Evolutionary conservation across 768 basidiomycete genomes (phyloP), one percentile per base, ranked within the genome.

Genomic region (Paxillus involutus): DNA sequence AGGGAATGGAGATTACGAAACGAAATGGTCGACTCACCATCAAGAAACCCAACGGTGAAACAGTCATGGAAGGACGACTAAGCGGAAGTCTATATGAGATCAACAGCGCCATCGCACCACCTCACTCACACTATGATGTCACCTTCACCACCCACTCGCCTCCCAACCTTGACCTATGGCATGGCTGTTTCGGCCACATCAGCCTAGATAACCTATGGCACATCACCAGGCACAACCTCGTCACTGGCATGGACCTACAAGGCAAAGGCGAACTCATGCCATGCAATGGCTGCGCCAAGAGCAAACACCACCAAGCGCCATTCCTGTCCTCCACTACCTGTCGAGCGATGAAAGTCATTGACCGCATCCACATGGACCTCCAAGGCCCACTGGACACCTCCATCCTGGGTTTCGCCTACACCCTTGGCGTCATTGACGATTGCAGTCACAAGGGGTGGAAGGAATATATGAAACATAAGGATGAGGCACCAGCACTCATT

Each of bases 231-330:
- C 58, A 59, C 24, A 43, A 59, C 8, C 55, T 56, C 1, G 26
- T 56, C 1, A 51, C 36, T 13, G 46, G 49, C 6, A 46, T 59
- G 29, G 46, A 59, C 36, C 32, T 59, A 9, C 42, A 6, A 3
- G 49, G 58, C 8, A 48, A 47, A 0, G 52, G 49, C 0, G 43
- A 59, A 1, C 49, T 56, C 1, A 29, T 24, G 4, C 54, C 32
- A 3, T 59, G 55, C 17, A 32, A 56, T 51, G 55, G 49, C 0
- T 59, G 52, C 13, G 17, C 41, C 0, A 59, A 56, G 9, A 45
- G 54, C 21, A 59, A 59, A 53, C 54, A 56, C 44, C 58, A 56
- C 29, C 51, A 44, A 6, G 51, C 52, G 3, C 54, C 55, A 43
- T 59, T 59, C 7, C 44, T 42, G 0, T 4, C 24, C 14, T n/a